Evolutionary conservation across 2,329 filamentous ascomycete genomes (phyloP).

Genomic region (Diaporthe australafricana): DNA sequence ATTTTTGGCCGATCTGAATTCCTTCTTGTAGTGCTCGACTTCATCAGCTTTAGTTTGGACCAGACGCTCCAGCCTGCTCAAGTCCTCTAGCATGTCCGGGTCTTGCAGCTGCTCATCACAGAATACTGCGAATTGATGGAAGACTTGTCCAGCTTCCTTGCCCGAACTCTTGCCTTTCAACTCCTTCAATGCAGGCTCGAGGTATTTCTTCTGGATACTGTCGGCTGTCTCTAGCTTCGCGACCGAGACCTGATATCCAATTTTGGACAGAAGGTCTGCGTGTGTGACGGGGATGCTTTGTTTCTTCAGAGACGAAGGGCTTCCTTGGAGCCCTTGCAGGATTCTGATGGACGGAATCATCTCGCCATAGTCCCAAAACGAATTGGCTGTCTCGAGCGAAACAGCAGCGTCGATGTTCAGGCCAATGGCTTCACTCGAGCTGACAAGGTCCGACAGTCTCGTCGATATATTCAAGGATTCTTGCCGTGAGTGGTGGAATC

Average conservation of each 20-base stretch:
- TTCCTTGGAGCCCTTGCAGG: conserved; percentile 76
- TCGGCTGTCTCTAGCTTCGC: conserved; percentile 93
- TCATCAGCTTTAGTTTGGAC: conserved; percentile 86
- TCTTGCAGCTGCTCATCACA: conserved; percentile 95
- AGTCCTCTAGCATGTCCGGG: conserved; percentile 84
- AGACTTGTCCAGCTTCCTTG: conserved; percentile 85
- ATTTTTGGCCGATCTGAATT: conserved; percentile 10
- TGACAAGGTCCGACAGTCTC: conserved; percentile 81
- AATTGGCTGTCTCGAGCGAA: conserved; percentile 85
- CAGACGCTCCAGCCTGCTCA: conserved; percentile 82
- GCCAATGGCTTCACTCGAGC: conserved; percentile 75
- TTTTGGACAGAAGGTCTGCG: conserved; percentile 85
- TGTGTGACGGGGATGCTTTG: conserved; percentile 79
- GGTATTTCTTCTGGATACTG: conserved; percentile 86
- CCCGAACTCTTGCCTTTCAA: conserved; percentile 76
- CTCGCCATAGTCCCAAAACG: conserved; percentile 95
- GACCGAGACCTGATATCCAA: conserved; percentile 89
- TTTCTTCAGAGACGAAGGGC: conserved; percentile 69
- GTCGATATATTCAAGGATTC: conserved; percentile 90
- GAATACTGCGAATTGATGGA: conserved; percentile 94
- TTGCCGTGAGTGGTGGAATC: conserved; percentile 84
- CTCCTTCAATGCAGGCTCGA: conserved; percentile 85
- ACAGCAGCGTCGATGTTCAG: conserved; percentile 82
- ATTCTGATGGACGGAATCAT: conserved; percentile 89
- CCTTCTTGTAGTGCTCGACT: conserved; percentile 57